Conservation (phyloP, 2,329 filamentous ascomycete genomes). For the Nemania serpens region DNA sequence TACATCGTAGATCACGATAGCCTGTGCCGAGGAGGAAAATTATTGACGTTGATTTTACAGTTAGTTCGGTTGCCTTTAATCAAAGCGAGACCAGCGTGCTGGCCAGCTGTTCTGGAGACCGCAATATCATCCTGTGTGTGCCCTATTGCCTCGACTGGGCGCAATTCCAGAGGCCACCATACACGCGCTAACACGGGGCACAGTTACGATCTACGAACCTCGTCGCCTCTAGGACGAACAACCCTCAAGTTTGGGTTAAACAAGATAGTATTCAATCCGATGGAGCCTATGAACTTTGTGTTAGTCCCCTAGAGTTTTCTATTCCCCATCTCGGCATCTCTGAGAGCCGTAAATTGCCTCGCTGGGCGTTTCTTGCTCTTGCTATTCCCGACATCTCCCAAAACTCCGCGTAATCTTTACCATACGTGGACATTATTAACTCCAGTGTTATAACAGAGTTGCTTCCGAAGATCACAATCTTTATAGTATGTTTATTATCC, state of each 20-base stretch:
- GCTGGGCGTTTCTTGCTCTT: too few species aligned
- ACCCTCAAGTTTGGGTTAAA: slow-evolving; percentile 84
- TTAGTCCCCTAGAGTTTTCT: too few species aligned
- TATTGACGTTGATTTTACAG: slow-evolving; percentile 15
- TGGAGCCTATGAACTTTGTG: slow-evolving; percentile 93
- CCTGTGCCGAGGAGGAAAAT: neutral
- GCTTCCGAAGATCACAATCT: slow-evolving; percentile 85
- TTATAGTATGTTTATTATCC: slow-evolving; percentile 45
- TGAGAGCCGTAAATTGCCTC: too few species aligned
- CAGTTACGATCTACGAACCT: slow-evolving; percentile 88
- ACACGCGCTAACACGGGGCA: neutral
- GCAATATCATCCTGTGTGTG: slow-evolving; percentile 67
- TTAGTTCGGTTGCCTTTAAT: slow-evolving; percentile 61
- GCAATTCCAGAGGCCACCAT: neutral
- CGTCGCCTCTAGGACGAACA: slow-evolving; percentile 79
- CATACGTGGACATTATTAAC: too few species aligned
- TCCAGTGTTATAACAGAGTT: neutral
- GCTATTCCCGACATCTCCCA: too few species aligned
- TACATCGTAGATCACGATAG: neutral
- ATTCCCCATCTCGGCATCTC: too few species aligned
- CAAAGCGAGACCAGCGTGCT: slow-evolving; percentile 91
- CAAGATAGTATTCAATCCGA: slow-evolving; percentile 88
- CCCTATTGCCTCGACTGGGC: neutral
- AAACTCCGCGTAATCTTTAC: too few species aligned
- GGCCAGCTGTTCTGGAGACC: slow-evolving; percentile 82